phyloP scores from a whole-genome alignment of 768 basidiomycete species.

The Auriscalpium vulgare region DNA sequence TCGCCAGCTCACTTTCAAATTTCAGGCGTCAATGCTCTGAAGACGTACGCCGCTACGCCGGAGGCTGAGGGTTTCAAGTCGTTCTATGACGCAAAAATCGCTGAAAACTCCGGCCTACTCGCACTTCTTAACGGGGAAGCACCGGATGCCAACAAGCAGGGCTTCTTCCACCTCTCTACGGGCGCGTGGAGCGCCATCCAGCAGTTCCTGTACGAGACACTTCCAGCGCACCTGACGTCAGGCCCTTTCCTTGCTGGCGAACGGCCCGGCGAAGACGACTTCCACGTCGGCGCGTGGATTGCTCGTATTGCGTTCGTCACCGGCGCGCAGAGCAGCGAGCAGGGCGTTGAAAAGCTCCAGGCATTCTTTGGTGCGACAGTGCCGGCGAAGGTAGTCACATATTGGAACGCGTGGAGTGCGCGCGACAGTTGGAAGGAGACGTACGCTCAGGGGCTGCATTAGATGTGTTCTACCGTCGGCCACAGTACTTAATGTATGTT shows the following conservation, averaged over 20 bases:
- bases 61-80: constrained; percentile 29
- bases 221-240: constrained; percentile 33
- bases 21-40: constrained; percentile 37
- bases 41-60: constrained; percentile 26
- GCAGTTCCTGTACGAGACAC: constrained; percentile 30
- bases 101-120: constrained; percentile 31
- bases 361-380: constrained; percentile 30
- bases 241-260: constrained; percentile 41
- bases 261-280: constrained; percentile 44
- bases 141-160: constrained; percentile 25
- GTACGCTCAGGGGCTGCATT: constrained; percentile 20
- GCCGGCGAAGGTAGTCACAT: constrained; percentile 30
- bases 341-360: constrained; percentile 31
- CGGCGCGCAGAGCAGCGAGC: constrained; percentile 29
- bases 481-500: too few relatives aligned
- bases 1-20: not conserved
- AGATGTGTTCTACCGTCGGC: not conserved
- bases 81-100: constrained; percentile 38
- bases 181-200: constrained; percentile 31
- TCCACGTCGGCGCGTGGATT: constrained; percentile 47
- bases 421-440: constrained; percentile 36
- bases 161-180: constrained; percentile 32
- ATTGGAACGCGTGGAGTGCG: constrained; percentile 37
- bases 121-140: constrained; percentile 34
- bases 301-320: constrained; percentile 34